Evolutionary conservation across 2,329 filamentous ascomycete genomes (phyloP).

Genomic region (Trichoderma lentiforme): DNA sequence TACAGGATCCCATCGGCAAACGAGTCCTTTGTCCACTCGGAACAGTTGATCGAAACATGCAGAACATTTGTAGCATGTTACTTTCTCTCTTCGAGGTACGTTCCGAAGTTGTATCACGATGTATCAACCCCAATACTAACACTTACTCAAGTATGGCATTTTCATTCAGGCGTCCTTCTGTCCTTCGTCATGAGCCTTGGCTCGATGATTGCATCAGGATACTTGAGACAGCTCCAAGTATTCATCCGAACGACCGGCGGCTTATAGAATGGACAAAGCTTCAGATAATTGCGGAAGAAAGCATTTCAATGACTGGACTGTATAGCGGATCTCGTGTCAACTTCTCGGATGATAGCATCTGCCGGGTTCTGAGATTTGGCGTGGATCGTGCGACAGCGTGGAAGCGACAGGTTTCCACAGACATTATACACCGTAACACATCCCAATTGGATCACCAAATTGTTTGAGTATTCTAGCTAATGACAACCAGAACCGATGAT

Average conservation of each 20-base stretch:
- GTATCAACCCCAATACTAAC: neutral
- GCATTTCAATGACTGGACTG: neutral
- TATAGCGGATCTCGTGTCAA: neutral
- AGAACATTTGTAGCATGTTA: neutral
- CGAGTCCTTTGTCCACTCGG: neutral
- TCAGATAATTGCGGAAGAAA: neutral
- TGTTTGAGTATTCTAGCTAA: neutral
- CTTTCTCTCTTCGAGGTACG: neutral
- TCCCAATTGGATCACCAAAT: neutral
- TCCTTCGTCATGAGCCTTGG: neutral
- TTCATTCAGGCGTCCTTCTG: neutral
- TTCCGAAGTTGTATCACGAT: too few relatives aligned
- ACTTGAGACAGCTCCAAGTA: neutral
- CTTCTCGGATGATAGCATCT: neutral
- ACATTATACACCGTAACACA: neutral
- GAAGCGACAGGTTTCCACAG: neutral
- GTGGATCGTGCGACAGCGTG: neutral
- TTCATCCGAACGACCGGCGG: neutral
- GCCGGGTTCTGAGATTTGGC: neutral
- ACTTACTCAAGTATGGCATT: neutral
- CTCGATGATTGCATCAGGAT: neutral
- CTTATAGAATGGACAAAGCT: neutral
- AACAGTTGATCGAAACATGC: neutral
- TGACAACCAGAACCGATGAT: neutral
- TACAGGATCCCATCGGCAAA: neutral